Conservation (phyloP, 148 eudicot genomes). For the Fagopyrum esculentum region DNA sequence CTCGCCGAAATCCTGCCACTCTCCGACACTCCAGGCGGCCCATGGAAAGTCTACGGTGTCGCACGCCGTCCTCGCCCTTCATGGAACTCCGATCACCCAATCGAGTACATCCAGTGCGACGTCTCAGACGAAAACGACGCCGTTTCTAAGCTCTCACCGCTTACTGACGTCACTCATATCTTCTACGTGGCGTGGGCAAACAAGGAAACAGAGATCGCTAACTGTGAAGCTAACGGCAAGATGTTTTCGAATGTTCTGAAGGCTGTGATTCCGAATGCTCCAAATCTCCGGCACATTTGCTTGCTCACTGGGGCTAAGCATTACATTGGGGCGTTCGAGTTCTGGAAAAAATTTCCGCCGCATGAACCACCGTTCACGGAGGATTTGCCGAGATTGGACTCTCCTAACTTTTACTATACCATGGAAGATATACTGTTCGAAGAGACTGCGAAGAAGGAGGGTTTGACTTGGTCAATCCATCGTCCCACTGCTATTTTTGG, state of each 20-base stretch:
- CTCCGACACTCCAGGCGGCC: conserved; percentile 21
- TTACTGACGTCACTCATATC: conserved; percentile 58
- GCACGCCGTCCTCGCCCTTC: conserved; percentile 59
- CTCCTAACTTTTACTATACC: conserved; percentile 35
- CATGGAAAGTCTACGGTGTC: conserved; percentile 50
- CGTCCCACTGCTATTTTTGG: conserved; percentile 58
- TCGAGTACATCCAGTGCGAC: conserved; percentile 59
- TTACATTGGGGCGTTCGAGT: conserved; percentile 26
- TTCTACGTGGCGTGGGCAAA: conserved; percentile 69
- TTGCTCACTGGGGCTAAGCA: conserved; percentile 57
- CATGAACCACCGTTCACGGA: conserved; percentile 43
- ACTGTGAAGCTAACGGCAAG: not conserved
- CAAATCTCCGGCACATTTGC: conserved; percentile 54
- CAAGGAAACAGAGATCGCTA: conserved; percentile 35
- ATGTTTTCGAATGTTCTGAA: conserved; percentile 57
- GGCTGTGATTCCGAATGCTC: conserved; percentile 15
- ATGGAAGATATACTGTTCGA: conserved; percentile 57
- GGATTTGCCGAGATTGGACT: conserved; percentile 45
- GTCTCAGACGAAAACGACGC: conserved; percentile 39
- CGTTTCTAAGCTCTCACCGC: conserved; percentile 33
- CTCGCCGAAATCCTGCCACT: not conserved
- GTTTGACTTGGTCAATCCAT: conserved; percentile 62
- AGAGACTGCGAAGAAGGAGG: conserved; percentile 37
- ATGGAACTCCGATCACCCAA: conserved; percentile 57
- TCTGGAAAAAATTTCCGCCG: conserved; percentile 15